Percentiles rank a stretch among this genome's conserved stretches.
phyloP scores from a whole-genome alignment of 2,329 filamentous ascomycete species.

The Fonsecaea pugnacius region DNA sequence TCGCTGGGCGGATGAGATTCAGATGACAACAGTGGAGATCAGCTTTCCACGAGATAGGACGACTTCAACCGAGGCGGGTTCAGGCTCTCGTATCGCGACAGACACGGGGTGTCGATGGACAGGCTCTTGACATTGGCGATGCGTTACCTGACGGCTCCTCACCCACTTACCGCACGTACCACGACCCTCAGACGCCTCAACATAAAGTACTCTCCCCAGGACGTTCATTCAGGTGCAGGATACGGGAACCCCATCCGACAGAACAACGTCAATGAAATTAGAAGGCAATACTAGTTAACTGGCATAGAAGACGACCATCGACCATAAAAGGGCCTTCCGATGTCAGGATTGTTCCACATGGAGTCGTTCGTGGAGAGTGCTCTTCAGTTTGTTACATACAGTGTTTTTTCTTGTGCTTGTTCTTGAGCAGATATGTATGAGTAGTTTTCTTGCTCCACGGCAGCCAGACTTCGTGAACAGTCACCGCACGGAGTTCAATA shows the following conservation, averaged over 20 bases:
- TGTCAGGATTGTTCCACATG: background rate
- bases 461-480: background rate
- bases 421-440: background rate
- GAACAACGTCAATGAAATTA: conserved; percentile 1
- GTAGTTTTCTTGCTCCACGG: background rate
- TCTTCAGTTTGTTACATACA: background rate
- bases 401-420: background rate
- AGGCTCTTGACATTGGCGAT: background rate
- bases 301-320: background rate
- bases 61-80: background rate
- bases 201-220: background rate
- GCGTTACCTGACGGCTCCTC: background rate
- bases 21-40: conserved; percentile 20
- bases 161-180: background rate
- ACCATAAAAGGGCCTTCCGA: background rate
- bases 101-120: conserved; percentile 3
- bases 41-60: conserved; percentile 1
- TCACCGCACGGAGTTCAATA: no score
- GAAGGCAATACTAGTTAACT: conserved; percentile 9
- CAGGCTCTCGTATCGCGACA: conserved; percentile 7
- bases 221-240: background rate
- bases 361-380: background rate
- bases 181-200: background rate
- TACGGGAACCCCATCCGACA: background rate
- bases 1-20: conserved; percentile 30